Percentiles rank a stretch among this genome's conserved stretches.
phyloP scores from a whole-genome alignment of 441 rosid genomes.

The Geranium incanum region DNA sequence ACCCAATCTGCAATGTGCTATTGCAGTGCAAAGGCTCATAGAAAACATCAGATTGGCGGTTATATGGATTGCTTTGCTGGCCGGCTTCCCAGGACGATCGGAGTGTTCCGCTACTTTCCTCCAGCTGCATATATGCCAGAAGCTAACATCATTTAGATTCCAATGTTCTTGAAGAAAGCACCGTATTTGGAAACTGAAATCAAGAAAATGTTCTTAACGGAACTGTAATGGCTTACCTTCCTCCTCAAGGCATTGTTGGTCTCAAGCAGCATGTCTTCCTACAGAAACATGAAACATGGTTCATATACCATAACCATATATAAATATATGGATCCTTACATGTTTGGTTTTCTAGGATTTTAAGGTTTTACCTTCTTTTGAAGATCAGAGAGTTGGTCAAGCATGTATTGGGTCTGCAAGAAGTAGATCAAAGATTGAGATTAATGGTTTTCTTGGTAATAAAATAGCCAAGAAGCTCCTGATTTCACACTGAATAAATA shows the following conservation, averaged over 20 bases:
- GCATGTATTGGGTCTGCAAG: conserved; percentile 35
- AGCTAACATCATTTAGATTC: too few relatives aligned
- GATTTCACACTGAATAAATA: too few relatives aligned
- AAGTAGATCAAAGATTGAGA: not conserved
- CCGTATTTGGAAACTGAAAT: too few relatives aligned
- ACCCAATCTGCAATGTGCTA: not conserved
- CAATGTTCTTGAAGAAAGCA: too few relatives aligned
- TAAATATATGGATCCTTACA: not conserved
- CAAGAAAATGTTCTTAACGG: too few relatives aligned
- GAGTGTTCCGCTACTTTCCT: conserved; percentile 31
- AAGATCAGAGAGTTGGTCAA: conserved; percentile 45
- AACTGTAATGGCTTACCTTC: conserved; percentile 29
- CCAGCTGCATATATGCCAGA: conserved; percentile 31
- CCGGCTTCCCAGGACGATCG: conserved; percentile 30
- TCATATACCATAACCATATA: not conserved
- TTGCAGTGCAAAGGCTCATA: not conserved
- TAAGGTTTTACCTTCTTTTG: conserved; percentile 35
- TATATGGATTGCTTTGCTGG: conserved; percentile 26
- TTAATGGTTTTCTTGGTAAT: not conserved
- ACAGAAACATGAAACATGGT: conserved; percentile 17
- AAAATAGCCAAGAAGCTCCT: not conserved
- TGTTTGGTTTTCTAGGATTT: too few relatives aligned
- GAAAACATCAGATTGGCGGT: conserved; percentile 20
- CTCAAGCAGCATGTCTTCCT: conserved; percentile 47
- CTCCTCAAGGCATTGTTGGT: conserved; percentile 38